A percentile compares a stretch with the other conserved stretches of the same genome.
Conservation (phyloP, 1,284 basidiomycete genomes). For the Salmacisia buchloeana region DNA sequence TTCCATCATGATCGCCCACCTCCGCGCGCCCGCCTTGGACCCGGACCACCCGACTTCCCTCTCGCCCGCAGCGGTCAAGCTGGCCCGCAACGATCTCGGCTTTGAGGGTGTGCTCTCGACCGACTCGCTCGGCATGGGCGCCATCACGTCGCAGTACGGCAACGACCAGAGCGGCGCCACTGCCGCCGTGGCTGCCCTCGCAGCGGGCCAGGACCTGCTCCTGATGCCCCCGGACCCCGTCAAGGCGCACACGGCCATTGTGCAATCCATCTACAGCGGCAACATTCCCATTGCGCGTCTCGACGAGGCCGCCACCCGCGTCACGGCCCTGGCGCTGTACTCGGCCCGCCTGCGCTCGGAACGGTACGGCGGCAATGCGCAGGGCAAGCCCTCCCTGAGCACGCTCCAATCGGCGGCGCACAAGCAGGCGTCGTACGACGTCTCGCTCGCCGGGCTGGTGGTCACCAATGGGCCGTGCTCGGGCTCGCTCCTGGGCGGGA, state of each 20-base stretch:
- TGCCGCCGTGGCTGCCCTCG: not conserved
- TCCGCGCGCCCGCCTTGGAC: not conserved
- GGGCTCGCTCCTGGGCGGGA: not conserved
- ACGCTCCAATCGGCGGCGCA: not conserved
- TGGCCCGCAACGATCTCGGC: not conserved
- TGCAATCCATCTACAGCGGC: not conserved
- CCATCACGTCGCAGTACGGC: not conserved
- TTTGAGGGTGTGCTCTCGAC: not conserved
- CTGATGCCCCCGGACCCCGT: not conserved
- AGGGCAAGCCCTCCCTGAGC: not conserved
- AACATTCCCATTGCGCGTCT: not conserved
- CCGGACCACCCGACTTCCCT: not conserved
- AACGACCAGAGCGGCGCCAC: not conserved
- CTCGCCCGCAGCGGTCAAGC: not conserved
- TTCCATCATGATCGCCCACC: not conserved
- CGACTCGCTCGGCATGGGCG: not conserved
- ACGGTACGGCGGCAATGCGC: not conserved
- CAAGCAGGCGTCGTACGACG: not conserved
- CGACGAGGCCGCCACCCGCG: not conserved
- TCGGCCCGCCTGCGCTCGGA: not conserved
- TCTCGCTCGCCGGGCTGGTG: not conserved
- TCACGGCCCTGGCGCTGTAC: not conserved
- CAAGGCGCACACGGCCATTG: not conserved
- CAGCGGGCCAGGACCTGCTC: not conserved
- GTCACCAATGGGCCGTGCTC: not conserved